phyloP scores from a whole-genome alignment of 345 rosid genomes.

The Pugionium dolabratum region DNA sequence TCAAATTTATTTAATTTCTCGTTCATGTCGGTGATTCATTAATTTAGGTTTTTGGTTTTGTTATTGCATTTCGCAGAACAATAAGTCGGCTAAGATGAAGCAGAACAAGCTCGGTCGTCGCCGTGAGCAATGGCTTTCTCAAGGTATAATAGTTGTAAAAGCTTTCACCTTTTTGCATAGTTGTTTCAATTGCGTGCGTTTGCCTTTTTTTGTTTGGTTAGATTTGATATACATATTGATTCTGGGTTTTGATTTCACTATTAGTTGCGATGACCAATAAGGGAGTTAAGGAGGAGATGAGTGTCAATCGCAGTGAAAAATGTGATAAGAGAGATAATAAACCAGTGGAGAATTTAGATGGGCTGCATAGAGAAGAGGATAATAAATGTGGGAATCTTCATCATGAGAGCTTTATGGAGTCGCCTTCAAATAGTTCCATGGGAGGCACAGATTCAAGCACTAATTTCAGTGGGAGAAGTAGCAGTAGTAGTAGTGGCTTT shows the following conservation, averaged over 20 bases:
- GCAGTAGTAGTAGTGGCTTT: slow-evolving; percentile 81
- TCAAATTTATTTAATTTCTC: not conserved
- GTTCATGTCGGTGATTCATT: not conserved
- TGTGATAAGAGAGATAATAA: slow-evolving; percentile 34
- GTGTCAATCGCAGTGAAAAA: slow-evolving; percentile 32
- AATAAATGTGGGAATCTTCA: slow-evolving; percentile 42
- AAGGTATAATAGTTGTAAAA: slow-evolving; percentile 49
- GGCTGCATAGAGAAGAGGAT: slow-evolving; percentile 39
- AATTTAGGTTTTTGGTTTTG: slow-evolving; percentile 9
- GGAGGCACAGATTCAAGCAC: slow-evolving; percentile 50
- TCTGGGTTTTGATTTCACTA: not conserved
- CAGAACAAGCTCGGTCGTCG: slow-evolving; percentile 93
- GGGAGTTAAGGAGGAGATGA: slow-evolving; percentile 51
- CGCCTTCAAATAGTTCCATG: slow-evolving; percentile 61
- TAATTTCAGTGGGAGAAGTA: slow-evolving; percentile 57
- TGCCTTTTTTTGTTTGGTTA: not conserved
- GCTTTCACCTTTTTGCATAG: not conserved
- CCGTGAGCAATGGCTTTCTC: slow-evolving; percentile 98
- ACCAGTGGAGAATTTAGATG: slow-evolving; percentile 49
- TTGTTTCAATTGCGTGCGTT: too few relatives aligned
- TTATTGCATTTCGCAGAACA: slow-evolving; percentile 49
- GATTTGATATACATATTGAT: slow-evolving; percentile 4
- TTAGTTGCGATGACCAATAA: slow-evolving; percentile 60
- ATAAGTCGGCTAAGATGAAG: slow-evolving; percentile 91
- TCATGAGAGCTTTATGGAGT: slow-evolving; percentile 61